These are phyloP conservation scores for Penicillium bialowiezense DNA, from an alignment of 495 filamentous ascomycete genomes.

Conservation along the genomic window DNA sequence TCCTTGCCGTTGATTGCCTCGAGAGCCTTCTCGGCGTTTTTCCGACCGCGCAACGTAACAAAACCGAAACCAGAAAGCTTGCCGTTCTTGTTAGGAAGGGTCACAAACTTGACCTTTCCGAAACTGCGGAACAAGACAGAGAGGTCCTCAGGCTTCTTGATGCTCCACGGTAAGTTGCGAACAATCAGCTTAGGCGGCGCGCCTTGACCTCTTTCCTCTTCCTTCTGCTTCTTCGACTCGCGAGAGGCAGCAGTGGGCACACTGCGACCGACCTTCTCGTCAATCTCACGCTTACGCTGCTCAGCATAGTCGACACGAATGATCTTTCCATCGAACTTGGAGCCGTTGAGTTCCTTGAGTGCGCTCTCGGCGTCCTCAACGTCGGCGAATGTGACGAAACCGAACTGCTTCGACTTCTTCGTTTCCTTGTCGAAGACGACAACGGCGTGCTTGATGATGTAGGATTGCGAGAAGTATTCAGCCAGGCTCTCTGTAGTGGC, in stretches of 20 bases:
- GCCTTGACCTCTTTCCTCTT: slow-evolving; percentile 52
- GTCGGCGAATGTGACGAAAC: slow-evolving; percentile 96
- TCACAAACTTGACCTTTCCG: slow-evolving; percentile 82
- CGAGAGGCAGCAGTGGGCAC: slow-evolving; percentile 43
- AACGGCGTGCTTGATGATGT: slow-evolving; percentile 89
- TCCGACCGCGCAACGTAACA: slow-evolving; percentile 79
- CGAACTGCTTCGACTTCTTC: slow-evolving; percentile 85
- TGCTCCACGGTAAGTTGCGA: slow-evolving; percentile 93
- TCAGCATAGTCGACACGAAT: slow-evolving; percentile 86
- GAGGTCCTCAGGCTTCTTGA: slow-evolving; percentile 81
- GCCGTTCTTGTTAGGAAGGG: slow-evolving; percentile 71
- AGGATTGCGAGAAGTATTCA: slow-evolving; percentile 87
- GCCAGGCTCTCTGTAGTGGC: slow-evolving; percentile 81
- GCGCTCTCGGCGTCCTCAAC: slow-evolving; percentile 83
- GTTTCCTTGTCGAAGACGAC: slow-evolving; percentile 78
- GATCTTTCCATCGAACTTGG: slow-evolving; percentile 70
- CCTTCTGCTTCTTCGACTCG: slow-evolving; percentile 56
- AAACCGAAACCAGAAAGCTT: slow-evolving; percentile 89
- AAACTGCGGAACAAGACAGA: slow-evolving; percentile 73
- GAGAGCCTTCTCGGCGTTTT: slow-evolving; percentile 89
- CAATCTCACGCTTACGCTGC: slow-evolving; percentile 69
- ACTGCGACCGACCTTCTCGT: slow-evolving; percentile 48
- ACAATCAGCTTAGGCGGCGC: slow-evolving; percentile 84
- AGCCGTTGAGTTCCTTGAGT: slow-evolving; percentile 70
- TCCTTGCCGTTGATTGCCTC: slow-evolving; percentile 82